Conservation (phyloP, 305 asterid genomes). For the Fraxinus velutina region DNA sequence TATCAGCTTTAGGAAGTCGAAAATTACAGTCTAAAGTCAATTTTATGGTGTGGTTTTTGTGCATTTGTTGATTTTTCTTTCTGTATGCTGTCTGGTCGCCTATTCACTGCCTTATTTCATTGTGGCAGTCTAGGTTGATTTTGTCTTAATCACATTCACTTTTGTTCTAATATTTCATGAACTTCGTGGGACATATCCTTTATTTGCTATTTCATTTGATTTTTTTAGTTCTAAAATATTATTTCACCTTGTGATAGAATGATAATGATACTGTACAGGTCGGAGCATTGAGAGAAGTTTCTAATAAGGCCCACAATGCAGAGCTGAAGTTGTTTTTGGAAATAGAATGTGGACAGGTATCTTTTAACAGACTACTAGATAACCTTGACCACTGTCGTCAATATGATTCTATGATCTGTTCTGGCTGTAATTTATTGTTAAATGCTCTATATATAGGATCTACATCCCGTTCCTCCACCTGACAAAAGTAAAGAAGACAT, state of each 20-base stretch:
- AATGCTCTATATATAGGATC: conserved; percentile 28
- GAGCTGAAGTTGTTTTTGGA: conserved; percentile 47
- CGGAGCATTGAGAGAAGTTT: conserved; percentile 41
- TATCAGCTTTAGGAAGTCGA: not conserved
- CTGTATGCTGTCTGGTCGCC: not conserved
- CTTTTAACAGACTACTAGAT: not conserved
- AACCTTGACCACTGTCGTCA: not conserved
- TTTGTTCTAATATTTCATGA: not conserved
- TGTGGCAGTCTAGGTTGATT: not conserved
- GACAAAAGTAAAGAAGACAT: conserved; percentile 40
- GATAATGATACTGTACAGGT: conserved; percentile 33
- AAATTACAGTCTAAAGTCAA: not conserved
- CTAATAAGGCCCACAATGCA: conserved; percentile 34
- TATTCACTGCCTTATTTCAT: not conserved
- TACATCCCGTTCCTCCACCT: conserved; percentile 36
- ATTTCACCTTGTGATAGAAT: not conserved
- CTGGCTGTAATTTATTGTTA: conserved; percentile 1
- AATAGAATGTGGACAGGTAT: conserved; percentile 46
- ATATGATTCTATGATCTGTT: conserved; percentile 11
- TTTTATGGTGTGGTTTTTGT: not conserved
- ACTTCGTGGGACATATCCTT: not conserved
- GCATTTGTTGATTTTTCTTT: not conserved
- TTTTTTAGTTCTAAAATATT: not conserved
- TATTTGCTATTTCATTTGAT: not conserved
- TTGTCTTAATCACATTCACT: not conserved